Base-by-base conservation (phyloP, 2,329 filamentous ascomycete species). In the Acephala macrosclerotiorum region DNA sequence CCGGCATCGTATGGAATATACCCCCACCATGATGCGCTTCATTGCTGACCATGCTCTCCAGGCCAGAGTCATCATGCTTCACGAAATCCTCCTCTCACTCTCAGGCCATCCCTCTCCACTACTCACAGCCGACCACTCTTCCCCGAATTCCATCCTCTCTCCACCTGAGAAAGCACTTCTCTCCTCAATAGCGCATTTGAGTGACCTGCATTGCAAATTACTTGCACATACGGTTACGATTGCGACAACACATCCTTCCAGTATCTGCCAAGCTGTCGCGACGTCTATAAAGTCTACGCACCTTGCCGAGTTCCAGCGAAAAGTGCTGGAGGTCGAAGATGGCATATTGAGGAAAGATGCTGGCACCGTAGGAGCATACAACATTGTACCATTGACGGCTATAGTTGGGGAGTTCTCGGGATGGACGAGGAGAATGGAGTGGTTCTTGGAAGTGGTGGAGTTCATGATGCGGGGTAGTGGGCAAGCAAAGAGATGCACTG, bases 71-170 rank as follows among this genome's bases (percentile, higher is more conserved):
- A 11, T 33, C 62, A 99, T 99, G 96, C 92, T 99, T 79, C 96
- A 98, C 87, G 96, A 99, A 85, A 93, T 99, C 82, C 89, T 98
- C 80, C 90, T 99, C 80, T 95, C 94, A 79, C 89, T 98, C 80
- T 96, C 94, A 75, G 95, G 96, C 72, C 93, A 98, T 81, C 91
- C 92, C 70, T 97, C 95, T 70, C 91, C 94, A 72, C 87, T 98
- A 76, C 91, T 97, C 81, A 86, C 87, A 77, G 75, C 79, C 73
- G 79, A 82, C 73, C 82, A 81, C 70, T 77, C 81, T 75, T 79
- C 80, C 73, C 77, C 82, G 61, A 74, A 80, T 74, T 77, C 82
- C 73, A 77, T 85, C 75, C 78, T 90, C 75, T 92, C 94, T 55
- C 91, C 93, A 45, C 89, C 94, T 60, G 95, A 97, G 79, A 88